Evolutionary conservation across 768 basidiomycete genomes (phyloP).

Genomic region (Dictyophora rubrovolvata): DNA sequence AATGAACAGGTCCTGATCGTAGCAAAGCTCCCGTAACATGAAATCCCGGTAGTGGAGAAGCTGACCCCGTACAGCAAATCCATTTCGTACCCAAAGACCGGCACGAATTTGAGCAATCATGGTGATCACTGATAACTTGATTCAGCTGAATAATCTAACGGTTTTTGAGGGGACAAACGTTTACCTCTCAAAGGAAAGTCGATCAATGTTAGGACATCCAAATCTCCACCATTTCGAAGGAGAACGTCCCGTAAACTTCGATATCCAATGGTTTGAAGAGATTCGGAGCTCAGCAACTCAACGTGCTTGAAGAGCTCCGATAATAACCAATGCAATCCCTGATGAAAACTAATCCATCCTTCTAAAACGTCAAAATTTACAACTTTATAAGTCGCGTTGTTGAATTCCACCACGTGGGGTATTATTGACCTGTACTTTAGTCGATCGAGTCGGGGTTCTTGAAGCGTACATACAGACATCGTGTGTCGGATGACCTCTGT

Average conservation of each 20-base stretch:
- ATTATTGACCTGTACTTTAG: constrained; percentile 50
- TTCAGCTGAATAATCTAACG: background rate
- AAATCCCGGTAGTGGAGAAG: constrained; percentile 93
- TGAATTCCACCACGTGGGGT: constrained; percentile 63
- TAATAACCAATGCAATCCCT: constrained; percentile 83
- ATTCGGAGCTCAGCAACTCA: constrained; percentile 48
- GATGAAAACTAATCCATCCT: constrained; percentile 86
- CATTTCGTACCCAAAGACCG: constrained; percentile 96
- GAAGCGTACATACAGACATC: constrained; percentile 56
- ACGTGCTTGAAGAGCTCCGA: constrained; percentile 84
- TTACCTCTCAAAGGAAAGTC: constrained; percentile 86
- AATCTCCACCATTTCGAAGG: constrained; percentile 46
- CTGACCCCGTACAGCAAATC: constrained; percentile 90
- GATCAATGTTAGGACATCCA: constrained; percentile 62
- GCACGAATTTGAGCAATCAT: constrained; percentile 94
- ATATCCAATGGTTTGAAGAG: constrained; percentile 41
- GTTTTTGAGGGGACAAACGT: constrained; percentile 16
- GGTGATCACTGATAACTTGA: constrained; percentile 48
- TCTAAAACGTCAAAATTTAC: constrained; percentile 71
- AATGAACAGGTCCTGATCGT: constrained; percentile 90
- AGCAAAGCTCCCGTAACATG: constrained; percentile 89
- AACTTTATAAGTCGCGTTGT: constrained; percentile 45
- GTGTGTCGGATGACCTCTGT: constrained; percentile 61
- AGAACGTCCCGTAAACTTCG: constrained; percentile 48
- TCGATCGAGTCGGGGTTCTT: constrained; percentile 58